These are phyloP conservation scores for Pinus albicaulis DNA, from an alignment of 75 land plant genomes.

Conservation along the genomic window DNA sequence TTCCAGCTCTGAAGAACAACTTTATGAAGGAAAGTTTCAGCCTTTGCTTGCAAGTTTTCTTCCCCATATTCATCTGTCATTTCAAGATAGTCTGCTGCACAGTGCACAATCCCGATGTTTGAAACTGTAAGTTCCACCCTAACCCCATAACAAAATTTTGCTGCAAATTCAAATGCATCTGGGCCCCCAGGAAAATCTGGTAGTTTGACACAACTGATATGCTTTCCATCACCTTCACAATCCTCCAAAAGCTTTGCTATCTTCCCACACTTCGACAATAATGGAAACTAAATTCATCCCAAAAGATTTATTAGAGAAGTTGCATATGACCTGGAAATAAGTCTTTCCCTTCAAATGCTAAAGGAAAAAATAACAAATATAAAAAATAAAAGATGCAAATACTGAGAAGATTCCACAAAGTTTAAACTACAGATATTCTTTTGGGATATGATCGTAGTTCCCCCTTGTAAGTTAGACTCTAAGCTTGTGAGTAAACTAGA, in stretches of 20 bases:
- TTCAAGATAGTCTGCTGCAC: conserved; percentile 68
- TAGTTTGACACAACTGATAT: conserved; percentile 13
- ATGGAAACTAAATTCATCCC: conserved; percentile 49
- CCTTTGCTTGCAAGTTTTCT: conserved; percentile 53
- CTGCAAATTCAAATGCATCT: conserved; percentile 59
- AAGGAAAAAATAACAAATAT: no score
- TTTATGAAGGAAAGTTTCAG: conserved; percentile 65
- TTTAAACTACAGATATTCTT: no score
- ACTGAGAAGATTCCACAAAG: no score
- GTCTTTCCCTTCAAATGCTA: no score
- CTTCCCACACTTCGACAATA: conserved; percentile 61
- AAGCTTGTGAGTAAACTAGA: no score
- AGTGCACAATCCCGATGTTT: conserved; percentile 51
- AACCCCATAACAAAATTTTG: conserved; percentile 76
- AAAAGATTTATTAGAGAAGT: conserved; percentile 1
- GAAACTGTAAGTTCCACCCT: conserved; percentile 52
- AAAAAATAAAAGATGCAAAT: no score
- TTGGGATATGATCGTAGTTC: no score
- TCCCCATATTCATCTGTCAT: conserved; percentile 77
- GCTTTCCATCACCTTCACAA: conserved; percentile 10
- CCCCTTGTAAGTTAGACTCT: no score
- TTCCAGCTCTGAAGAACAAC: conserved; percentile 66
- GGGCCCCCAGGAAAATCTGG: conserved; percentile 71
- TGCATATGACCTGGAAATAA: no score
- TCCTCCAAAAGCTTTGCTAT: conserved; percentile 39